Evolutionary conservation across 2,329 filamentous ascomycete species (phyloP), one percentile per base, ranked within the genome.

Genomic region (Grosmannia huntii): DNA sequence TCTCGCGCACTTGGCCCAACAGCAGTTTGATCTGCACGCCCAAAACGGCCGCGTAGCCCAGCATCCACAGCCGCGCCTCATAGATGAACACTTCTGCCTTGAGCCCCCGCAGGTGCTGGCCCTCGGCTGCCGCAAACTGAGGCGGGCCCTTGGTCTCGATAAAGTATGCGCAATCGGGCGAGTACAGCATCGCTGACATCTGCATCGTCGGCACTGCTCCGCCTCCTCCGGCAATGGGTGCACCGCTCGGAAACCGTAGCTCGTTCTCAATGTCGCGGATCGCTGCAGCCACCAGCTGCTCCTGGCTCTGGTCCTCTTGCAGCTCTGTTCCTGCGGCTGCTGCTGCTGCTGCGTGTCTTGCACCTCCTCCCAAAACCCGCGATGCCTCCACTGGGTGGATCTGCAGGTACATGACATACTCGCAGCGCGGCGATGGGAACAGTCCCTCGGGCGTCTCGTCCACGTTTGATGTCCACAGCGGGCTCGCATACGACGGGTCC

Each of bases 331-430:
- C 48, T 19, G 25, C 25, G 11, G 23, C 23, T 14, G 23, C 12
- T 14, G 59, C 41, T n/a, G 41, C 19, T 44, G 41, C 38, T 41
- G 38, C 12, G 19, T 19, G 14, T 14, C 19, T 41, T 5, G 14
- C 19, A 19, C 38, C 19, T 1, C 7, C 33, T 12, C 16, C 41
- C 27, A 63, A n/a, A 21, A 75, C 62, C 23, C 69, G 66, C 10
- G 69, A 65, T 14, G 69, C 68, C 53, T 76, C 70, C 4, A 79
- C 70, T 1, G 83, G 81, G 61, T 87, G 79, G 48, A 92, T 78
- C 68, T 97, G 94, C 33, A 92, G 75, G 69, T 91, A 97, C 57
- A 95, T 74, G 55, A 99, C 75, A 66, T 90, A 90, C 70, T 99
- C 94, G 76, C 94, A 99, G 64, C 89, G 87, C 0, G 90, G 89